Evolutionary conservation across 768 basidiomycete species (phyloP).

Genomic region (Tricholoma hemisulphureum): DNA sequence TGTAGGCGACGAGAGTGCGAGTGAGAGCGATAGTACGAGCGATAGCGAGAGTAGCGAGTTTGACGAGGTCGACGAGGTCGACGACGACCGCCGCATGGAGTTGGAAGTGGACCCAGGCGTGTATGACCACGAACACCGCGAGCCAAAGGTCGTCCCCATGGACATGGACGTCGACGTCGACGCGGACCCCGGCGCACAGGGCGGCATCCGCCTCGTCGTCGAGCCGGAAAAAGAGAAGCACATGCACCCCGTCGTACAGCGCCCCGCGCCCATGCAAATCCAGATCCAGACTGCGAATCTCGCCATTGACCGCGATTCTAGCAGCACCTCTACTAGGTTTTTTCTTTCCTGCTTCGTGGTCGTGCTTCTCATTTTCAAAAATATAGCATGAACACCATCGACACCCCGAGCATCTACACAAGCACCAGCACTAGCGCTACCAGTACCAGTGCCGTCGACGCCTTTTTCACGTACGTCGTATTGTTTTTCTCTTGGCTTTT

Average conservation of each 20-base stretch:
- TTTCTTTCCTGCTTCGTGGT: neutral
- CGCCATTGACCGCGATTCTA: neutral
- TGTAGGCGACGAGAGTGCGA: slow-evolving; percentile 11
- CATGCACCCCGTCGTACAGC: slow-evolving; percentile 56
- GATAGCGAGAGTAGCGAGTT: slow-evolving; percentile 16
- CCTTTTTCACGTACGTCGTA: too few relatives aligned
- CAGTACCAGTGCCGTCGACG: neutral
- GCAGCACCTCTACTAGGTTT: slow-evolving; percentile 6
- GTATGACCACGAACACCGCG: too few relatives aligned
- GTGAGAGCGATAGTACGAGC: slow-evolving; percentile 14
- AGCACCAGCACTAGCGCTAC: neutral
- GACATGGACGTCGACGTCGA: slow-evolving; percentile 17
- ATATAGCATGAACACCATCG: slow-evolving; percentile 6
- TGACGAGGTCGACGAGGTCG: slow-evolving; percentile 23
- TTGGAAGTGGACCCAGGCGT: too few relatives aligned
- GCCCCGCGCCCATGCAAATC: slow-evolving; percentile 21
- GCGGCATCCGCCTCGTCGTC: slow-evolving; percentile 16
- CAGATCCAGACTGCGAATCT: slow-evolving; percentile 17
- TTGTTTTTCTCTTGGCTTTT: too few relatives aligned
- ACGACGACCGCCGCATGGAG: slow-evolving; percentile 17
- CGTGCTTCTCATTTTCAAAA: neutral
- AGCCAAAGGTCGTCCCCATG: slow-evolving; percentile 12
- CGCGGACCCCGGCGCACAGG: slow-evolving; percentile 1
- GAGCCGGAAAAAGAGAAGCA: slow-evolving; percentile 36
- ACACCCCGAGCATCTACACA: neutral